Base-by-base conservation (phyloP, 768 basidiomycete genomes). In the Agaricus sinodeliciosus region DNA sequence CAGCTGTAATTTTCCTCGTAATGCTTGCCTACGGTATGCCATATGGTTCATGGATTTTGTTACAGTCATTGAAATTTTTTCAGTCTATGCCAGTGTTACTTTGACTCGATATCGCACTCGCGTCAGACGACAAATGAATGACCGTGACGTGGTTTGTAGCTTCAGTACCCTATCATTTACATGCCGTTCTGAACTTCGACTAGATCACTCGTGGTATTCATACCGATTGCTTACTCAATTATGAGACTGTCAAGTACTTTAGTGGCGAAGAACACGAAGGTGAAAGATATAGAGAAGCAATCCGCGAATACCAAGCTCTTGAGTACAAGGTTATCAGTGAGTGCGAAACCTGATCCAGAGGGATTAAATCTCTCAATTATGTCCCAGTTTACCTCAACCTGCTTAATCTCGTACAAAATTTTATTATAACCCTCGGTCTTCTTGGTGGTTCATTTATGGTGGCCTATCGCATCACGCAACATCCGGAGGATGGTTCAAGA, bases 201-300 rank as follows among this genome's bases (percentile, higher is more conserved):
- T 49, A 85, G 84, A 67, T 85, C 22, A 90, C 85, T 19, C 80
- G 91, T 36, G 88, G 86, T 8, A 93, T 93, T 48, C 85, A 90
- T 58, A 85, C 87, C 4, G 90, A 93, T 60, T 83, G 82, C 59
- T 68, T 91, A 26, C 76, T 90, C 48, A 88, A 88, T 62, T 89
- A 88, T 55, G 87, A 88, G 65, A 91, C 90, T 4, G 85, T 92
- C 60, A 94, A 90, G 66, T 90, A 90, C 64, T 94, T 93, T 63
- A 82, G 82, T n/a, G 87, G 90, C 13, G 92, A 95, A 66, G 75
- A 79, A 19, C 81, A 91, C 59, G 92, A 94, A 63, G 77, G 76
- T 15, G 73, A 74, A 40, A 76, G 92, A 27, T 93, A 91, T 61
- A 65, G 71, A 9, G 76, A 84, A 12, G 88, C 91, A 2, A 77